Evolutionary conservation across 83 land plant genomes (phyloP).

Genomic region (Thuja plicata): DNA sequence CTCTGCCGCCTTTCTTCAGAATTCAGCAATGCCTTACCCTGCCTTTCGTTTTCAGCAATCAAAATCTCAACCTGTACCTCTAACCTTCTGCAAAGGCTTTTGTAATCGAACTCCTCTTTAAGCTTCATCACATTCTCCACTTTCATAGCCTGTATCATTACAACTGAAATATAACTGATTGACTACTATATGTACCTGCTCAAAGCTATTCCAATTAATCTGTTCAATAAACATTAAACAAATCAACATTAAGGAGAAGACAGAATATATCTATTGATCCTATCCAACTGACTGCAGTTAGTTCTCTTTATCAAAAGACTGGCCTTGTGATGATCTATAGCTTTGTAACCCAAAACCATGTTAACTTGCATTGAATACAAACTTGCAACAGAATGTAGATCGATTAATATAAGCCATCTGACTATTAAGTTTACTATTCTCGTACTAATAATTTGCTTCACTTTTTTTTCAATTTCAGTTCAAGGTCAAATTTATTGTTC

Average conservation of each 20-base stretch:
- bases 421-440: background rate
- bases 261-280: background rate
- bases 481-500: background rate
- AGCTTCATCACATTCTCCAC: slow-evolving; percentile 91
- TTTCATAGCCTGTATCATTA: slow-evolving; percentile 79
- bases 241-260: background rate
- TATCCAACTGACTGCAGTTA: background rate
- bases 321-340: background rate
- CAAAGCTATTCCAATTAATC: background rate
- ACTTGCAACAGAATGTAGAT: background rate
- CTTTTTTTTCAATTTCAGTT: background rate
- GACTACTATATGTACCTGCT: background rate
- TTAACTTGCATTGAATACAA: background rate
- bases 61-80: slow-evolving; percentile 74
- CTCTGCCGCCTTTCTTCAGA: slow-evolving; percentile 66
- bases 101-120: slow-evolving; percentile 94
- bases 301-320: background rate
- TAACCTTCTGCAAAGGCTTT: slow-evolving; percentile 77
- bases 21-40: slow-evolving; percentile 46
- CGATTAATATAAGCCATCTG: background rate
- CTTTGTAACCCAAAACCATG: background rate
- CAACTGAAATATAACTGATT: background rate
- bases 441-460: background rate
- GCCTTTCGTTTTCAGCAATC: slow-evolving; percentile 80
- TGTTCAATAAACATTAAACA: background rate